Base-by-base conservation (phyloP, 148 eudicot genomes). In the Fagopyrum tataricum region DNA sequence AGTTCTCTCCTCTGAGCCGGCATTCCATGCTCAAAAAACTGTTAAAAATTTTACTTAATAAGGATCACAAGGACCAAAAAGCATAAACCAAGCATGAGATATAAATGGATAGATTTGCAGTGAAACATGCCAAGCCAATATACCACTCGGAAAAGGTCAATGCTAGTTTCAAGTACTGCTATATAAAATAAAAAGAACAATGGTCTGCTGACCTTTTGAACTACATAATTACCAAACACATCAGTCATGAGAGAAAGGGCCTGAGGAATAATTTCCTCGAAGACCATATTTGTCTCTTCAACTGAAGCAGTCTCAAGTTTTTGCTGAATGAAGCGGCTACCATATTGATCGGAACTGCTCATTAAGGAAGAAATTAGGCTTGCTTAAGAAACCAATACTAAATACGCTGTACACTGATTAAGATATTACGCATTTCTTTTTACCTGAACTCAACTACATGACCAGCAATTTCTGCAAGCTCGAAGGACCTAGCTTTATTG, bases 391-490 rank as follows among this genome's bases (percentile, higher is more conserved):
- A 9, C n/a, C 17, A 69, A 4, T 44, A 61, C 11, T 46, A n/a
- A 31, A 31, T 31, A 31, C 37, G 2, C 37, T 31, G 37, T 31
- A 31, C 2, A 31, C 37, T 31, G 37, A 31, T 1, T 31, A 31
- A 31, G 37, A 31, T 0, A 31, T 31, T 31, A 31, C 37, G 2
- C 37, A 31, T 31, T 31, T 31, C 37, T 6, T 56, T 40, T 48
- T 75, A 92, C 99, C 99, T 96, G 84, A 96, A 96, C 81, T 92
- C 99, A 71, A 96, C 96, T 76, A 96, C 97, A 83, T 96, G 97
- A 73, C 96, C 92, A 0, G 85, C 84, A 72, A 96, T 92, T 77
- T 90, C 97, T 14, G 83, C 77, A 55, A 96, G 99, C 79, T 96
- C 97, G 83, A 96, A 92, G 56, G 85, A 85, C 75, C 75, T 95